Evolutionary conservation across 140 eudicot genomes (phyloP), one percentile per base, ranked within the genome.

Genomic region (Stevia rebaudiana): DNA sequence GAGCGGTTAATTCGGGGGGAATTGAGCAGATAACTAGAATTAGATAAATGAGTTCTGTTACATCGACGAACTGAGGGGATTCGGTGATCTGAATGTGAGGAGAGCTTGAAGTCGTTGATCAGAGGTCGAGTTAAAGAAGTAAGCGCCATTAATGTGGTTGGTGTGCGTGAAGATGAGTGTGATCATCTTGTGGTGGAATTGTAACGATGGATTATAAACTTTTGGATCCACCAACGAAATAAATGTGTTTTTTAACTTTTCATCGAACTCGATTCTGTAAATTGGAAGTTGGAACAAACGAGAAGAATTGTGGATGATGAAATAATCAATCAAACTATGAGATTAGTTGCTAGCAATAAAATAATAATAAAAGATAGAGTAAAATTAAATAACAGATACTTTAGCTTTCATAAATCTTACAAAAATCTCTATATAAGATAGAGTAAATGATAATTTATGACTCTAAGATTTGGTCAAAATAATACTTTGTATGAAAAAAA

Each of bases 121-220:
- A 49, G 44, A 62, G 70, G 62, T 67, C n/a, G 61, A 39, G 70
- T 50, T 61, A 73, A 53, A 67, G 76, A 24, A 40, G 70, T 21
- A 15, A 74, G 28, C 47, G 79, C 74, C 74, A 68, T 49, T 44
- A 17, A 12, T 62, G 65, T 51, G 25, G 56, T 56, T 22, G 56
- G 48, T 68, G 50, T 44, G 69, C 8, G 52, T 47, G 11, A 30
- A 51, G 62, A 67, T 64, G 57, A 19, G 65, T 44, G 50, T 78
- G 66, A 57, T 62, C 73, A 68, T 62, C 69, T 74, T 78, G 80
- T 78, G 83, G 83, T 78, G 54, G 64, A 39, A 61, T 67, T 73
- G 56, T 47, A 55, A 28, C 33, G 70, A 24, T 24, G 30, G 52
- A 43, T 51, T 49, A 40, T 51, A 19, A 51, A 64, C 30, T 72